Conservation (phyloP, 2,329 filamentous ascomycete genomes). For the Thielaviopsis euricoi region DNA sequence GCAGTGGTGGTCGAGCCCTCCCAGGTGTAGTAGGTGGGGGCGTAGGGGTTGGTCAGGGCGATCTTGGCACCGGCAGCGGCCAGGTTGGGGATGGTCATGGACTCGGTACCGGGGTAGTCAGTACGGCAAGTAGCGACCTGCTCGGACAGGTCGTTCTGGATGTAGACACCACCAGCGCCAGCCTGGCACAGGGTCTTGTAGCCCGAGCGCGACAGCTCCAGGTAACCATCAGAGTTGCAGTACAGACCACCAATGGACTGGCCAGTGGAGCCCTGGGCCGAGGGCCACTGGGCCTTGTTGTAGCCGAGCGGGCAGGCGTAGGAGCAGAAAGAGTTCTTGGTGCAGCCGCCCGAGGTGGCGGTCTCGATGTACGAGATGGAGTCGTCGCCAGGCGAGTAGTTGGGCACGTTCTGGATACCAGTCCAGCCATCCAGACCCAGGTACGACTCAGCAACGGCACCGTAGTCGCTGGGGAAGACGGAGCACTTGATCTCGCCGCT, state of each 20-base stretch:
- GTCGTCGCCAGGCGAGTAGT: constrained; percentile 30
- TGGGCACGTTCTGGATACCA: constrained; percentile 52
- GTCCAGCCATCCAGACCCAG: constrained; percentile 59
- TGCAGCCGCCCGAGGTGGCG: constrained; percentile 44
- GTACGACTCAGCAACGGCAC: constrained; percentile 55
- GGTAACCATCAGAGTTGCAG: constrained; percentile 57
- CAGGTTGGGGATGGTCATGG: constrained; percentile 64
- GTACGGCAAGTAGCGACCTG: constrained; percentile 74
- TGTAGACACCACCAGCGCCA: constrained; percentile 52
- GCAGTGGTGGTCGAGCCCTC: constrained; percentile 59
- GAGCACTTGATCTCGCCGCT: constrained; percentile 55
- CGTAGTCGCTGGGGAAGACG: constrained; percentile 65
- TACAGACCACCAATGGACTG: constrained; percentile 79
- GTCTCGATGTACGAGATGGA: constrained; percentile 51
- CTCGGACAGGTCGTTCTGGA: constrained; percentile 56
- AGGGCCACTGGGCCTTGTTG: constrained; percentile 83
- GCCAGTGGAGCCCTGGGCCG: constrained; percentile 55
- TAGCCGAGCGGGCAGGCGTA: constrained; percentile 87
- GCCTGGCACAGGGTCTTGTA: constrained; percentile 56
- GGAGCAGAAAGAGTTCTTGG: constrained; percentile 58
- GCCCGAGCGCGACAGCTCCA: constrained; percentile 57
- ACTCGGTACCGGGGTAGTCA: constrained; percentile 86
- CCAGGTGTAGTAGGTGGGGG: constrained; percentile 62
- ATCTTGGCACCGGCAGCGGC: constrained; percentile 41
- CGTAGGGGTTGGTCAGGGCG: constrained; percentile 59